These are phyloP conservation scores for Madurella fahalii DNA, from an alignment of 2,329 filamentous ascomycete genomes.

Conservation along the genomic window DNA sequence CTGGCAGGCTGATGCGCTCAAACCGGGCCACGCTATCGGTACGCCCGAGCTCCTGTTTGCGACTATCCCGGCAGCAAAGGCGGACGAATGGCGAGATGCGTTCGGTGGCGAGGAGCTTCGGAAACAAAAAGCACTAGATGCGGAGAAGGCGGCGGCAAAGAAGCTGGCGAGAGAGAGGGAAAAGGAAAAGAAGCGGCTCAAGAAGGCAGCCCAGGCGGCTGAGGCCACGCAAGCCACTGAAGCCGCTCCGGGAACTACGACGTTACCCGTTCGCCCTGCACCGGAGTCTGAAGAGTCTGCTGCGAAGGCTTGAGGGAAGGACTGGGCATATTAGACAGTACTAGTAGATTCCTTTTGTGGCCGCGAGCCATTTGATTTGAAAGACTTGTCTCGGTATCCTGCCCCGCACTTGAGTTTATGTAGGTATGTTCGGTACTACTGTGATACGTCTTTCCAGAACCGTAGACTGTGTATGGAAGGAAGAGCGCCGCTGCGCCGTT, in stretches of 20 bases:
- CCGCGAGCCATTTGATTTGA: neutral
- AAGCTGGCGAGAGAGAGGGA: conserved; percentile 48
- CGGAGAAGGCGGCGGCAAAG: conserved; percentile 48
- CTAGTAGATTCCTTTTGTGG: neutral
- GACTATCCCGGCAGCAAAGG: conserved; percentile 77
- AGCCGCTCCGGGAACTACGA: conserved; percentile 10
- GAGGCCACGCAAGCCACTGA: conserved; percentile 25
- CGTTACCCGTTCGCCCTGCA: conserved; percentile 13
- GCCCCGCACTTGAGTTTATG: neutral
- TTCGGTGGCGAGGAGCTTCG: conserved; percentile 65
- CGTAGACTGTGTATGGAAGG: too few relatives aligned
- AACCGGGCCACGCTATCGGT: conserved; percentile 75
- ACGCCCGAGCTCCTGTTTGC: conserved; percentile 75
- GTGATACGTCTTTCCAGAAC: too few relatives aligned
- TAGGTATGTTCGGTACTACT: neutral
- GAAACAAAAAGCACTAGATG: conserved; percentile 62
- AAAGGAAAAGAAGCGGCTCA: conserved; percentile 43
- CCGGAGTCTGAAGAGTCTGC: neutral
- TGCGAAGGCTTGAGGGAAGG: conserved; percentile 1
- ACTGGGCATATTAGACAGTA: neutral
- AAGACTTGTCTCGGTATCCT: neutral
- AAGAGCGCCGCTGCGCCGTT: too few relatives aligned
- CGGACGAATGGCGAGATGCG: conserved; percentile 74
- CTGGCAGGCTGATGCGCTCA: conserved; percentile 60
- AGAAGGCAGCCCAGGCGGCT: conserved; percentile 31